Evolutionary conservation across 129 eudicot species (phyloP).

Genomic region (Centrapalus pauciflorus): DNA sequence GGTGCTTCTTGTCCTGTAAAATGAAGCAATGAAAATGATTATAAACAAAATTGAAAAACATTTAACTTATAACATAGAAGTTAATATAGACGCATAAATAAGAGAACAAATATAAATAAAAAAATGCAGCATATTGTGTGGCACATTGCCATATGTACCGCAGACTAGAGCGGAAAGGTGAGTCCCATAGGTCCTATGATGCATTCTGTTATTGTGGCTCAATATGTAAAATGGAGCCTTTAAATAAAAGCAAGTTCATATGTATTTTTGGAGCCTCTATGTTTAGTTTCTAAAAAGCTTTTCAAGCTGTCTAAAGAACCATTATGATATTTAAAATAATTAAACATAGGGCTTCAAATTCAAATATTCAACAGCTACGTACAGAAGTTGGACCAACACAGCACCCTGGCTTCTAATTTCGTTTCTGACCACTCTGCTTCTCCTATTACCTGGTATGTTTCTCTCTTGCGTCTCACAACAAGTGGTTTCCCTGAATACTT

Average conservation of each 20-base stretch:
- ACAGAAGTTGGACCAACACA: not conserved
- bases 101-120: not conserved
- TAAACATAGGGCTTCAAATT: not conserved
- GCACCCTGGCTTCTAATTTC: not conserved
- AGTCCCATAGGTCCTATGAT: not conserved
- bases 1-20: constrained; percentile 76
- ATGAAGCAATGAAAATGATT: not conserved
- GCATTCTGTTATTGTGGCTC: not conserved
- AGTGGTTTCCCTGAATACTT: not conserved
- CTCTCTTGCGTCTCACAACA: not conserved
- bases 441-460: not conserved
- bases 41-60: not conserved
- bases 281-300: not conserved
- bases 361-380: not conserved
- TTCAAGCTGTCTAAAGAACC: too few relatives aligned
- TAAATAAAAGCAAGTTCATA: not conserved
- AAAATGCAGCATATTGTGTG: not conserved
- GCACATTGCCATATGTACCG: not conserved
- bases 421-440: not conserved
- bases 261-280: not conserved
- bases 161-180: not conserved
- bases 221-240: not conserved
- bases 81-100: not conserved
- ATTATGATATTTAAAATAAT: too few relatives aligned
- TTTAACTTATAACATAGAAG: not conserved